Percentiles rank a stretch among this genome's conserved stretches.
phyloP scores from a whole-genome alignment of 2,329 filamentous ascomycete genomes.

The Fusarium sp. region DNA sequence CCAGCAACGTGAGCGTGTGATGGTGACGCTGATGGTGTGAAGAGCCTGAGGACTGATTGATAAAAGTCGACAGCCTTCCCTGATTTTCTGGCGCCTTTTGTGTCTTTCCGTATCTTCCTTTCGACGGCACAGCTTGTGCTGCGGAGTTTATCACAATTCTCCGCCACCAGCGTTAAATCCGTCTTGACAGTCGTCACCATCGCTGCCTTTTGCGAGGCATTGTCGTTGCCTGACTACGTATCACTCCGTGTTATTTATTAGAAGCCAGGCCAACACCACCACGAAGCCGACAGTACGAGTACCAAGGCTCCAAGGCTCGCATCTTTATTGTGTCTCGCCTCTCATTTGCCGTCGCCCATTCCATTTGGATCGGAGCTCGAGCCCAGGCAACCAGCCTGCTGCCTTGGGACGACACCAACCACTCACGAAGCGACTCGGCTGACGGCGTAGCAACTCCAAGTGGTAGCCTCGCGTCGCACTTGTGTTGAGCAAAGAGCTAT shows the following conservation, averaged over 20 bases:
- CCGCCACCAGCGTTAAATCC: constrained; percentile 4
- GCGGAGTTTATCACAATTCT: constrained; percentile 28
- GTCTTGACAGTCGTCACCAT: constrained; percentile 3
- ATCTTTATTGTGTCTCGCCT: constrained; percentile 30
- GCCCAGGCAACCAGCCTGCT: constrained; percentile 36
- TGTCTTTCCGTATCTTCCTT: constrained; percentile 10
- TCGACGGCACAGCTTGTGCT: constrained; percentile 17
- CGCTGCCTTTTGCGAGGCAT: constrained; percentile 9
- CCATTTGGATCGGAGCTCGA: constrained; percentile 25
- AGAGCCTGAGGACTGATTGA: constrained; percentile 38
- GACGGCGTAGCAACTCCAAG: constrained; percentile 30
- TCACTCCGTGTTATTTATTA: constrained; percentile 25
- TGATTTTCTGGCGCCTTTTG: constrained; percentile 5
- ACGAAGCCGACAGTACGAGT: constrained; percentile 2
- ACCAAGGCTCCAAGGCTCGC: constrained; percentile 21
- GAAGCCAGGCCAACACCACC: background rate
- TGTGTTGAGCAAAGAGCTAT: constrained; percentile 31
- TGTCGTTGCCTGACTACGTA: constrained; percentile 21
- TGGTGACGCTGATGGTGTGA: constrained; percentile 34
- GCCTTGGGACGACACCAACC: constrained; percentile 27
- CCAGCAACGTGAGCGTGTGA: constrained; percentile 31
- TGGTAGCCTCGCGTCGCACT: constrained; percentile 40
- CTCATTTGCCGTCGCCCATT: constrained; percentile 29
- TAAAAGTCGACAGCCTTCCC: constrained; percentile 31
- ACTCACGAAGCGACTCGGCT: constrained; percentile 27